A percentile compares a stretch with the other conserved stretches of the same genome.
These are phyloP conservation scores for Przewalskia tangutica DNA, from an alignment of 257 asterid species.

Conservation along the genomic window DNA sequence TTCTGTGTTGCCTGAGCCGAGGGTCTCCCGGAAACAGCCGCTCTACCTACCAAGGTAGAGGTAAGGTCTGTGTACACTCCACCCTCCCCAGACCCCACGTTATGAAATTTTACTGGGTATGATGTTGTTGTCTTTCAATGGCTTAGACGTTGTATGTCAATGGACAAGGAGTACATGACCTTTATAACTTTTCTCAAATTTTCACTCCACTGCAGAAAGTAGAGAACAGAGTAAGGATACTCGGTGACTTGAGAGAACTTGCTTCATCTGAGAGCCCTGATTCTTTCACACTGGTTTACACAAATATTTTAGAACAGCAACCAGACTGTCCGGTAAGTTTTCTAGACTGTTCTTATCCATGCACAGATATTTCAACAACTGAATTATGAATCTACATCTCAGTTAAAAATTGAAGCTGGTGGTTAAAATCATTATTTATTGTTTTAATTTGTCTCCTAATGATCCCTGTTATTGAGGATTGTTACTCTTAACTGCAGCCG, in stretches of 20 bases:
- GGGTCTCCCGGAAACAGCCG: too few relatives aligned
- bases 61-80: too few relatives aligned
- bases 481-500: conserved; percentile 46
- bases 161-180: background rate
- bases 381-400: background rate
- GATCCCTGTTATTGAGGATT: background rate
- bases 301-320: conserved; percentile 88
- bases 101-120: too few relatives aligned
- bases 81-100: too few relatives aligned
- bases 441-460: background rate
- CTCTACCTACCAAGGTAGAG: too few relatives aligned
- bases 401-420: background rate
- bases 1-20: too few relatives aligned
- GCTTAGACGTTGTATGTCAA: background rate
- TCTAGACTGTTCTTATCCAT: background rate
- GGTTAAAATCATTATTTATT: background rate
- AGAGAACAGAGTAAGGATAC: conserved; percentile 64
- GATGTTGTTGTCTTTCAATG: background rate
- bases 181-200: background rate
- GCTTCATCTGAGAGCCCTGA: conserved; percentile 98
- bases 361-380: background rate
- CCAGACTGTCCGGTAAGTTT: conserved; percentile 96
- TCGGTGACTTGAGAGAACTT: conserved; percentile 83
- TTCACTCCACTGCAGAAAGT: conserved; percentile 57
- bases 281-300: conserved; percentile 83